These are phyloP conservation scores for Ophiostoma novo-ulmi DNA, from an alignment of 2,329 filamentous ascomycete species.

Conservation along the genomic window DNA sequence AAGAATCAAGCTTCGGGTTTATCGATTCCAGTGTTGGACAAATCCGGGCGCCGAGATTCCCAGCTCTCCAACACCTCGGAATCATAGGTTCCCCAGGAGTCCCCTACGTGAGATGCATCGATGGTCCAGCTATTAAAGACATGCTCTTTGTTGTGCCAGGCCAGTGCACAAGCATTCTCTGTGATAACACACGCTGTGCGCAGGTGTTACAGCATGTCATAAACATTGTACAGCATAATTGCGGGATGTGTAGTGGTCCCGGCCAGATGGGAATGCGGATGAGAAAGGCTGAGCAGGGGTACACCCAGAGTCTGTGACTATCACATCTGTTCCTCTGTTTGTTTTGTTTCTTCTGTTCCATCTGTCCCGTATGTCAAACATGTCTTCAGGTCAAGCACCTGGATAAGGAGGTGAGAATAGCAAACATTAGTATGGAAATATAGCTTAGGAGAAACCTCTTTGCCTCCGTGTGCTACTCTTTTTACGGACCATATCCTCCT, in stretches of 20 bases:
- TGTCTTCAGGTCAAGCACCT: not conserved
- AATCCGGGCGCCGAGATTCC: constrained; percentile 2
- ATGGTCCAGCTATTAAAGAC: too few species aligned
- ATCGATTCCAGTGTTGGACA: not conserved
- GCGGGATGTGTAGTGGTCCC: constrained; percentile 1
- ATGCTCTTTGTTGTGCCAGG: not conserved
- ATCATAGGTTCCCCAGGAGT: not conserved
- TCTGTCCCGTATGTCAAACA: not conserved
- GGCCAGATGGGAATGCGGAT: not conserved
- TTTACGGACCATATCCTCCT: constrained; percentile 2
- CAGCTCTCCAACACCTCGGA: not conserved
- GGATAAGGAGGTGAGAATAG: not conserved
- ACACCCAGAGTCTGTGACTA: not conserved
- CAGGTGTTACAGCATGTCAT: not conserved
- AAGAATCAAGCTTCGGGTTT: not conserved
- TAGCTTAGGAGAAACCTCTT: not conserved
- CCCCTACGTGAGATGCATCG: too few species aligned
- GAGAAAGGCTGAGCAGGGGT: not conserved
- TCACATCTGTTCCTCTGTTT: too few species aligned
- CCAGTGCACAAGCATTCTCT: not conserved
- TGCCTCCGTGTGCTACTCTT: not conserved
- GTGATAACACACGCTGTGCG: not conserved
- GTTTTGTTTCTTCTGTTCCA: not conserved
- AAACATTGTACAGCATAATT: not conserved
- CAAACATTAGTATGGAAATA: not conserved